phyloP scores from a whole-genome alignment of 345 rosid genomes.

The Moricandia moricandioides region DNA sequence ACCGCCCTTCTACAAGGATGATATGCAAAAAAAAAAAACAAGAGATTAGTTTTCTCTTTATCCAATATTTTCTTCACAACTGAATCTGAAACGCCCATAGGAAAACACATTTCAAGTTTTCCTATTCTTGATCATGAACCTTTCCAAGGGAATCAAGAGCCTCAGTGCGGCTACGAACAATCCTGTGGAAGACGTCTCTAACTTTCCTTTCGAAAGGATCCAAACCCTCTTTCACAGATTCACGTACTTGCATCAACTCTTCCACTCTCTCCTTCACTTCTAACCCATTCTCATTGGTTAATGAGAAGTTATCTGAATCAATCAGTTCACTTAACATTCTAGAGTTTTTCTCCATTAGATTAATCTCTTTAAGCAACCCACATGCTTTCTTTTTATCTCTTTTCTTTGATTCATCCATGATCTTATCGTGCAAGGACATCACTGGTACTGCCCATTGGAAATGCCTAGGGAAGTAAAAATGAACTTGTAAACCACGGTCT shows the following conservation, averaged over 20 bases:
- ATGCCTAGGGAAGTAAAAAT: neutral
- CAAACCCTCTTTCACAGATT: neutral
- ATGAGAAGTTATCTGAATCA: neutral
- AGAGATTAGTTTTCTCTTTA: neutral
- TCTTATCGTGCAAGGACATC: neutral
- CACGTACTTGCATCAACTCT: neutral
- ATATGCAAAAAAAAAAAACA: neutral
- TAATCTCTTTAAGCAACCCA: neutral
- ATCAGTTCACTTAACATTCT: neutral
- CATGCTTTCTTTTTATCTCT: neutral
- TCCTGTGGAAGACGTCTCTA: constrained; percentile 78
- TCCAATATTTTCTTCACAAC: neutral
- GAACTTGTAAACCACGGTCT: neutral
- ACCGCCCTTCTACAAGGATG: neutral
- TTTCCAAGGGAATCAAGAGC: constrained; percentile 69
- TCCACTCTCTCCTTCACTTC: neutral
- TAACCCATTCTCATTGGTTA: neutral
- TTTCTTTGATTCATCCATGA: neutral
- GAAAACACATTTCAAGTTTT: neutral
- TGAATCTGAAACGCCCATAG: neutral
- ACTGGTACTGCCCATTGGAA: neutral
- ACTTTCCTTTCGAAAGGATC: neutral
- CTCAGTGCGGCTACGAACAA: constrained; percentile 75
- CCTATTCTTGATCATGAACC: constrained; percentile 22
- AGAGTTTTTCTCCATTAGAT: neutral